A percentile compares a stretch with the other conserved stretches of the same genome.
phyloP scores from a whole-genome alignment of 495 filamentous ascomycete species.

The Thermothielavioides terrestris region DNA sequence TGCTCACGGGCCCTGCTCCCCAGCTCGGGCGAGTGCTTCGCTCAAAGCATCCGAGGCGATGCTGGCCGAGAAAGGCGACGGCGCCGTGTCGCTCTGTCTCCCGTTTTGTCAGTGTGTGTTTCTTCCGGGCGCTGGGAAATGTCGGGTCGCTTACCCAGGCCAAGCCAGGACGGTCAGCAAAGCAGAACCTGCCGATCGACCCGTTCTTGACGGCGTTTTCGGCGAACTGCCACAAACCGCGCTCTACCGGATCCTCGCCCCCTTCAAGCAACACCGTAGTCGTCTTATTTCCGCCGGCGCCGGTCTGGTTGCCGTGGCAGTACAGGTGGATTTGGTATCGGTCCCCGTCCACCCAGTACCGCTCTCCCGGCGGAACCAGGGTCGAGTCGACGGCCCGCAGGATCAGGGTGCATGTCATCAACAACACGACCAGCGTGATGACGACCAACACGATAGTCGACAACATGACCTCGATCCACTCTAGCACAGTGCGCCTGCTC shows the following conservation, averaged over 20 bases:
- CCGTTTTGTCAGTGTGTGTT: background rate
- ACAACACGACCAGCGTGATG: conserved; percentile 53
- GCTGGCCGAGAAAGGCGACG: conserved; percentile 82
- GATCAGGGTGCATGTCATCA: conserved; percentile 71
- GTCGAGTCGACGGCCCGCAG: conserved; percentile 68
- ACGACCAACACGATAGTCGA: conserved; percentile 60
- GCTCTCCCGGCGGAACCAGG: conserved; percentile 58
- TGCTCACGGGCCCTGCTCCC: conserved; percentile 61
- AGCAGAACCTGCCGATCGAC: conserved; percentile 80
- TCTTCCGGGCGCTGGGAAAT: background rate
- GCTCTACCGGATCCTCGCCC: conserved; percentile 68
- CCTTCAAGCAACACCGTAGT: conserved; percentile 78
- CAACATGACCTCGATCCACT: conserved; percentile 79
- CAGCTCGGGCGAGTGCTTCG: conserved; percentile 70
- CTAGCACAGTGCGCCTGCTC: conserved; percentile 65
- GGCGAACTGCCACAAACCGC: conserved; percentile 63
- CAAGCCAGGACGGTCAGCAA: conserved; percentile 86
- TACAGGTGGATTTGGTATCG: conserved; percentile 80
- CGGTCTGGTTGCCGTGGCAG: conserved; percentile 61
- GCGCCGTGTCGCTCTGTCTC: conserved; percentile 67
- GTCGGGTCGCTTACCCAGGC: conserved; percentile 50
- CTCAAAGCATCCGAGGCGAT: conserved; percentile 81
- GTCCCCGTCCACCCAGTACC: conserved; percentile 68
- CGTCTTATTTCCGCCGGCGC: conserved; percentile 38
- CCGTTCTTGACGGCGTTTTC: conserved; percentile 58